Conservation (phyloP, 148 eudicot species). For the Rhododendron williamsianum region DNA sequence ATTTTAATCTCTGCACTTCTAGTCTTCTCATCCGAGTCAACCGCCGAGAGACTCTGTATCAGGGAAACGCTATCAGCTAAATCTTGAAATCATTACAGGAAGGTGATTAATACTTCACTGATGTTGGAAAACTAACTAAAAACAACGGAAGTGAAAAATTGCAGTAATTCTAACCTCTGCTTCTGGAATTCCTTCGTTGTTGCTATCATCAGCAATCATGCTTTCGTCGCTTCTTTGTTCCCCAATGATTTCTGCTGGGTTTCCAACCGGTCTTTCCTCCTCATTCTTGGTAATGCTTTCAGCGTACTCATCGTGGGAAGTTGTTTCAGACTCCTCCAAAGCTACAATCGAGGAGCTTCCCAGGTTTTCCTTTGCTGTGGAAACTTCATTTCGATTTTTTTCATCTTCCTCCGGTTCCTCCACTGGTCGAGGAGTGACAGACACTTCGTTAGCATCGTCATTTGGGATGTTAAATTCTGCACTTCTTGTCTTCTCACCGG, state of each 20-base stretch:
- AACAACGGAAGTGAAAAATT: neutral
- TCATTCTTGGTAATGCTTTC: neutral
- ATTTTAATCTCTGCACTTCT: neutral
- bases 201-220: slow-evolving; percentile 3
- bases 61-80: neutral
- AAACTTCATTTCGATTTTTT: neutral
- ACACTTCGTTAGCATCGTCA: neutral
- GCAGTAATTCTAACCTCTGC: slow-evolving; percentile 13
- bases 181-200: neutral
- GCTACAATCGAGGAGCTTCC: slow-evolving; percentile 8
- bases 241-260: slow-evolving; percentile 4
- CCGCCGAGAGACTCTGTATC: slow-evolving; percentile 5
- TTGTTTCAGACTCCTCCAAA: slow-evolving; percentile 6
- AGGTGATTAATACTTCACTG: neutral
- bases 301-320: neutral
- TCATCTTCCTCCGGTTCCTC: slow-evolving; percentile 9
- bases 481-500: slow-evolving; percentile 1
- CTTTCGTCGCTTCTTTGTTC: neutral
- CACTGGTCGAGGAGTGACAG: neutral
- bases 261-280: slow-evolving; percentile 3
- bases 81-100: neutral
- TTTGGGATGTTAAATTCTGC: neutral
- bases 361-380: neutral
- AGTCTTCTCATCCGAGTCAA: slow-evolving; percentile 4
- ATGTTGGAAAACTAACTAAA: neutral